A percentile compares a stretch with the other conserved stretches of the same genome.
Conservation (phyloP, 139 green algal genomes). For the Chlorella vulgaris region DNA sequence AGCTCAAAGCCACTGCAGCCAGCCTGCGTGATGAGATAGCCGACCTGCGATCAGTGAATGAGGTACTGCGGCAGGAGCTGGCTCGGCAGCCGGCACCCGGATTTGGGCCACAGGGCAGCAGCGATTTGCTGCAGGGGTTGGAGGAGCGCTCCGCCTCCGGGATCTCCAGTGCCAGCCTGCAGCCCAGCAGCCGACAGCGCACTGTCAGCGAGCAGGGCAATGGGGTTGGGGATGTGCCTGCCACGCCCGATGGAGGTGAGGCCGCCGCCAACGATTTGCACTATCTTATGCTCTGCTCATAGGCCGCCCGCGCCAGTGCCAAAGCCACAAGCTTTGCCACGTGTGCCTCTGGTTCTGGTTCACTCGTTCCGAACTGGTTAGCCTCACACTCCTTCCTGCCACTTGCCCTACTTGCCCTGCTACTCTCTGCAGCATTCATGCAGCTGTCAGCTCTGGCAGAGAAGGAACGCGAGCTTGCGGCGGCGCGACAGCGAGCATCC, state of each 20-base stretch:
- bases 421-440: background rate
- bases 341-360: no score
- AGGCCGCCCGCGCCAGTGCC: no score
- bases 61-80: slow-evolving; percentile 17
- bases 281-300: no score
- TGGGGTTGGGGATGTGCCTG: background rate
- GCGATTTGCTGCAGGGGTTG: background rate
- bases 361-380: no score
- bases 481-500: slow-evolving; percentile 2
- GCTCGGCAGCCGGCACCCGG: background rate
- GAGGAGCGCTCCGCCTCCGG: background rate
- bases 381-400: no score
- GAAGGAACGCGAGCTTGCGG: slow-evolving; percentile 41
- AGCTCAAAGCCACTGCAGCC: slow-evolving; percentile 26
- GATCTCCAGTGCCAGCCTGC: background rate
- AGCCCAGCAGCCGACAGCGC: background rate
- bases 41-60: slow-evolving; percentile 13
- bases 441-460: slow-evolving; percentile 39
- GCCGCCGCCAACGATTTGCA: no score
- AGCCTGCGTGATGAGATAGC: slow-evolving; percentile 40
- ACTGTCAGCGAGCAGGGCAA: background rate
- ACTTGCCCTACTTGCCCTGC: no score
- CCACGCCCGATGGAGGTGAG: background rate
- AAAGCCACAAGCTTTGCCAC: no score
- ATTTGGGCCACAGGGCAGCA: background rate